These are phyloP conservation scores for Podaxis sp. DNA, from an alignment of 768 basidiomycete genomes.

Conservation along the genomic window DNA sequence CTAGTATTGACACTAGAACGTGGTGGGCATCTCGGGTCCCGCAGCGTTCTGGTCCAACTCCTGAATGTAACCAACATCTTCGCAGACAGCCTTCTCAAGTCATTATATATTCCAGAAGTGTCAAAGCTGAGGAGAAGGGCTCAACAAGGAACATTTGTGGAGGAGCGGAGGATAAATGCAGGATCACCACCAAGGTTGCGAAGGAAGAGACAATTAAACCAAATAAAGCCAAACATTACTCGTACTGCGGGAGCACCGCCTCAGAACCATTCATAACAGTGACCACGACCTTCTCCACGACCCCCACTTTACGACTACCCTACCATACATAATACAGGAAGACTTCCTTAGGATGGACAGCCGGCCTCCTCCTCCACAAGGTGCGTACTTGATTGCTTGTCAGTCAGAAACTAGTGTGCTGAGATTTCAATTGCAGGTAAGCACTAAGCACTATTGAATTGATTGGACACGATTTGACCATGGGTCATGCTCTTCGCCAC, in stretches of 20 bases:
- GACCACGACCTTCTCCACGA: not conserved
- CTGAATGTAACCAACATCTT: not conserved
- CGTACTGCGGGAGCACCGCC: conserved; percentile 12
- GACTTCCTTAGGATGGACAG: conserved; percentile 28
- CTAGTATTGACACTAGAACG: too few species aligned
- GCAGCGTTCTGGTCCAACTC: too few species aligned
- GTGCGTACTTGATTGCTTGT: conserved; percentile 23
- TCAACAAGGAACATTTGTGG: too few species aligned
- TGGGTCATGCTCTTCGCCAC: not conserved
- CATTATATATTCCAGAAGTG: too few species aligned
- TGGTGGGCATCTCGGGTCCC: too few species aligned
- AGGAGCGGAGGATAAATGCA: not conserved
- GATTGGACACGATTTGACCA: not conserved
- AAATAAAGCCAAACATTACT: conserved; percentile 4
- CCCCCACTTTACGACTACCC: not conserved
- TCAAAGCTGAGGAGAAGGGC: too few species aligned
- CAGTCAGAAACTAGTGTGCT: not conserved
- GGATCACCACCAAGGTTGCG: not conserved
- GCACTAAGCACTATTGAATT: not conserved
- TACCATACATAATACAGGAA: not conserved
- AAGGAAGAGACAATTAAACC: not conserved
- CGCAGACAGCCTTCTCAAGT: not conserved
- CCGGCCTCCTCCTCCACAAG: conserved; percentile 41
- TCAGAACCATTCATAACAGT: conserved; percentile 6
- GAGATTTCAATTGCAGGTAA: not conserved